phyloP scores from a whole-genome alignment of 2,329 filamentous ascomycete species.

The Bertia moriformis region DNA sequence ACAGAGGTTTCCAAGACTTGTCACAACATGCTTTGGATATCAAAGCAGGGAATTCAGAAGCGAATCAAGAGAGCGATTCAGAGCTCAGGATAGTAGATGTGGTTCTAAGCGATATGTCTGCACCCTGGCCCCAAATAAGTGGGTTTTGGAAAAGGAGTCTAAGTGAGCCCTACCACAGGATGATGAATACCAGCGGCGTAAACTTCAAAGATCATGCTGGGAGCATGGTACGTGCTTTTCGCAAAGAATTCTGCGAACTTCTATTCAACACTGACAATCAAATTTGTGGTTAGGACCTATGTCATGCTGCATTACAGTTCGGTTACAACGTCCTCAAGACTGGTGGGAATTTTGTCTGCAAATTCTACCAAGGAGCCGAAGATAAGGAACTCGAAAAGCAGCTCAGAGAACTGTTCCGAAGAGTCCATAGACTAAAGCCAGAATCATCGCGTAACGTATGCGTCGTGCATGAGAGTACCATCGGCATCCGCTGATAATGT shows the following conservation, averaged over 20 bases:
- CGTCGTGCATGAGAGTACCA: constrained; percentile 6
- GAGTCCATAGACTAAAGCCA: constrained; percentile 78
- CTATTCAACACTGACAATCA: neutral
- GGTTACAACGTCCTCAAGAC: constrained; percentile 67
- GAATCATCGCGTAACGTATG: constrained; percentile 74
- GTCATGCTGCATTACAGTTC: constrained; percentile 71
- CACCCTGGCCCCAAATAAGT: constrained; percentile 72
- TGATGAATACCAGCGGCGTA: constrained; percentile 97
- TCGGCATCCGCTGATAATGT: constrained; percentile 1
- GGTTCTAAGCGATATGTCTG: constrained; percentile 98
- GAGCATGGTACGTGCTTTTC: constrained; percentile 64
- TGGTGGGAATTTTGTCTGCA: constrained; percentile 88
- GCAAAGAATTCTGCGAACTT: constrained; percentile 2
- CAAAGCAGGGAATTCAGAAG: neutral
- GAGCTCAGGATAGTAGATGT: constrained; percentile 28
- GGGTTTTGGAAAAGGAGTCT: constrained; percentile 75
- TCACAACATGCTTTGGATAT: constrained; percentile 6
- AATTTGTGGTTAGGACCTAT: constrained; percentile 57
- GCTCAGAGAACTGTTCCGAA: constrained; percentile 63
- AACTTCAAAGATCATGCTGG: constrained; percentile 75
- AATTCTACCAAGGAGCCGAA: constrained; percentile 86
- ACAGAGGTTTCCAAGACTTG: no score
- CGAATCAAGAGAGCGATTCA: constrained; percentile 4
- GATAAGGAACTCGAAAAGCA: constrained; percentile 66
- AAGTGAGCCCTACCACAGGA: constrained; percentile 92